Conservation (phyloP, 2,329 filamentous ascomycete genomes). For the Alternaria tenuissima region DNA sequence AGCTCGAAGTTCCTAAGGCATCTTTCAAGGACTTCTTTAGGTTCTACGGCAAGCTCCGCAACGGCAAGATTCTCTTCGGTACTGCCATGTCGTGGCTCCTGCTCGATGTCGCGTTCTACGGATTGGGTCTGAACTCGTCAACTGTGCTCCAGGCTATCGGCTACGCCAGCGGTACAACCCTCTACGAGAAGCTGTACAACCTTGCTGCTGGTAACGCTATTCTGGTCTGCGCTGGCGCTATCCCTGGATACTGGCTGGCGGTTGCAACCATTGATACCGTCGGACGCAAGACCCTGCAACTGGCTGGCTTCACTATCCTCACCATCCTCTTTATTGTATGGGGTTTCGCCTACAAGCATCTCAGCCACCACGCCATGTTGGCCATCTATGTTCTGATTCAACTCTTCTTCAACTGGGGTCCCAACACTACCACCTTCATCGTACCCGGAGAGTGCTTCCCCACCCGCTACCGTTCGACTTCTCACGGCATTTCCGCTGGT, state of each 20-base stretch:
- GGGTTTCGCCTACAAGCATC: slow-evolving; percentile 47
- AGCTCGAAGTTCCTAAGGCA: slow-evolving; percentile 73
- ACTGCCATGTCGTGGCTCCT: slow-evolving; percentile 78
- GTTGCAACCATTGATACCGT: slow-evolving; percentile 69
- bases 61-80: slow-evolving; percentile 76
- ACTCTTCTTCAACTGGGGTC: slow-evolving; percentile 62
- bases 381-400: slow-evolving; percentile 59
- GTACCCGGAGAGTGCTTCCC: slow-evolving; percentile 61
- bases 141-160: slow-evolving; percentile 76
- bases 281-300: slow-evolving; percentile 60
- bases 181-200: slow-evolving; percentile 76
- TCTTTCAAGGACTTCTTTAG: slow-evolving; percentile 74
- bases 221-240: slow-evolving; percentile 77
- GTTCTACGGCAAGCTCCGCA: slow-evolving; percentile 76
- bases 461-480: slow-evolving; percentile 59
- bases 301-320: slow-evolving; percentile 43
- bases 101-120: slow-evolving; percentile 66
- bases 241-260: slow-evolving; percentile 78
- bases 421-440: slow-evolving; percentile 62
- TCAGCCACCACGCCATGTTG: slow-evolving; percentile 52
- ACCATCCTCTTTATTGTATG: slow-evolving; percentile 48
- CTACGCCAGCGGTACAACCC: slow-evolving; percentile 67
- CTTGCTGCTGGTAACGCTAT: slow-evolving; percentile 82
- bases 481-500: slow-evolving; percentile 60
- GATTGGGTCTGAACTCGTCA: slow-evolving; percentile 76